A percentile compares a stretch with the other conserved stretches of the same genome.
Evolutionary conservation across 1,139 yeast species (phyloP).

Genomic region (Debaryomyces udenii): DNA sequence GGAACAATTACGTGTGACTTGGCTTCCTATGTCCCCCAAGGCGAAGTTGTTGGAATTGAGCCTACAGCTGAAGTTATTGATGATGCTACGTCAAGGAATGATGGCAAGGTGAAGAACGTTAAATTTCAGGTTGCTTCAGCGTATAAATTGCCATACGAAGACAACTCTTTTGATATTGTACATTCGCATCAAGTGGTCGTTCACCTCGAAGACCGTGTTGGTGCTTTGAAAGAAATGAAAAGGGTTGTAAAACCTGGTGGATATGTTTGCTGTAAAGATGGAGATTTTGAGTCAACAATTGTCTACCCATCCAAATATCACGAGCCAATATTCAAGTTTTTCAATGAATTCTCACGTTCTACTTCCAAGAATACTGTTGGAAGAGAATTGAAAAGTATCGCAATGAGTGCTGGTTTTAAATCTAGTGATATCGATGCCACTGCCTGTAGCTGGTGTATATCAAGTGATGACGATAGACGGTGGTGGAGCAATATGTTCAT

Average conservation of each 20-base stretch:
- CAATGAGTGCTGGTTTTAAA: constrained; percentile 25
- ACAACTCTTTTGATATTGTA: constrained; percentile 41
- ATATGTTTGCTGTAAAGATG: constrained; percentile 36
- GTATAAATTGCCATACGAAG: constrained; percentile 34
- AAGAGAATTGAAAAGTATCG: constrained; percentile 20
- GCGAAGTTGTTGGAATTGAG: constrained; percentile 38
- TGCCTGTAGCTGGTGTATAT: constrained; percentile 21
- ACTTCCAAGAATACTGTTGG: constrained; percentile 23
- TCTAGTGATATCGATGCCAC: constrained; percentile 15
- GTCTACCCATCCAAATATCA: constrained; percentile 26
- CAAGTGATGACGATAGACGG: constrained; percentile 12
- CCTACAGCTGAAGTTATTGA: constrained; percentile 33
- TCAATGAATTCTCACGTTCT: constrained; percentile 12
- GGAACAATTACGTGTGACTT: constrained; percentile 42
- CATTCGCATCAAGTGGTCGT: constrained; percentile 43
- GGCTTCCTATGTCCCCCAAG: constrained; percentile 31
- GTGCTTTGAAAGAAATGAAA: constrained; percentile 32
- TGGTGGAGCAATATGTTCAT: constrained; percentile 14
- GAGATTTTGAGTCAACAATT: constrained; percentile 24
- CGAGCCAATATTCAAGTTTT: constrained; percentile 14
- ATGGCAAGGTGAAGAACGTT: constrained; percentile 28
- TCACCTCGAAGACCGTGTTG: constrained; percentile 37
- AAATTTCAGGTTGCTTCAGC: constrained; percentile 30
- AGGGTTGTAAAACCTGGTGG: constrained; percentile 45
- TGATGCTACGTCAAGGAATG: constrained; percentile 20